These are phyloP conservation scores for Oehlia diaphana DNA, from an alignment of 192 early-diverging fungal genomes.

Conservation along the genomic window DNA sequence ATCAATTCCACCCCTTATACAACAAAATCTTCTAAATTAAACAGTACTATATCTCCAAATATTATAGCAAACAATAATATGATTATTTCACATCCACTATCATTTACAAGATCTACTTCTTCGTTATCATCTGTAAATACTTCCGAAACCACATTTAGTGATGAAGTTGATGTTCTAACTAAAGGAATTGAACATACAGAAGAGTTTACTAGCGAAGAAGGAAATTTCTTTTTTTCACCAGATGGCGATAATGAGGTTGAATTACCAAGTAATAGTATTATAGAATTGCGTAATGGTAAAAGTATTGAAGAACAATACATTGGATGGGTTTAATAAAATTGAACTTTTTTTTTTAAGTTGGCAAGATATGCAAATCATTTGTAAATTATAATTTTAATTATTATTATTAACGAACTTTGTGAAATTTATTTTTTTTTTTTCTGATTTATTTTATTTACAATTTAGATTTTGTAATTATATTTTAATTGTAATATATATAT, in stretches of 20 bases:
- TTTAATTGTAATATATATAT: too few species aligned
- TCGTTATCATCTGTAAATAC: neutral
- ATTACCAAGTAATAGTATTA: conserved; percentile 34
- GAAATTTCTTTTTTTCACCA: conserved; percentile 47
- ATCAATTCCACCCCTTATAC: neutral
- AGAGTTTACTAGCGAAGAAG: conserved; percentile 19
- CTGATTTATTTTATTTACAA: too few species aligned
- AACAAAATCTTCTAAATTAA: neutral
- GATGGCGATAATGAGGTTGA: conserved; percentile 63
- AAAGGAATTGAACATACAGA: conserved; percentile 8
- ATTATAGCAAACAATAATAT: neutral
- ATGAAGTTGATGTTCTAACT: neutral
- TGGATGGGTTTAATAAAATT: too few species aligned
- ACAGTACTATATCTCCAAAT: neutral
- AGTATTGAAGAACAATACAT: neutral
- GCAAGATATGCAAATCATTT: too few species aligned
- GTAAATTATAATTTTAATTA: too few species aligned
- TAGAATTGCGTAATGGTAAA: conserved; percentile 8
- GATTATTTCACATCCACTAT: neutral
- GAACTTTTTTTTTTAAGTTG: too few species aligned
- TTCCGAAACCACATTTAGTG: conserved; percentile 8
- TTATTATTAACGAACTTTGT: too few species aligned
- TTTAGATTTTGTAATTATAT: too few species aligned
- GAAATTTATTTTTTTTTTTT: too few species aligned
- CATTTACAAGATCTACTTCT: conserved; percentile 18